Base-by-base conservation (phyloP, 768 basidiomycete species). In the Serendipita sp. region DNA sequence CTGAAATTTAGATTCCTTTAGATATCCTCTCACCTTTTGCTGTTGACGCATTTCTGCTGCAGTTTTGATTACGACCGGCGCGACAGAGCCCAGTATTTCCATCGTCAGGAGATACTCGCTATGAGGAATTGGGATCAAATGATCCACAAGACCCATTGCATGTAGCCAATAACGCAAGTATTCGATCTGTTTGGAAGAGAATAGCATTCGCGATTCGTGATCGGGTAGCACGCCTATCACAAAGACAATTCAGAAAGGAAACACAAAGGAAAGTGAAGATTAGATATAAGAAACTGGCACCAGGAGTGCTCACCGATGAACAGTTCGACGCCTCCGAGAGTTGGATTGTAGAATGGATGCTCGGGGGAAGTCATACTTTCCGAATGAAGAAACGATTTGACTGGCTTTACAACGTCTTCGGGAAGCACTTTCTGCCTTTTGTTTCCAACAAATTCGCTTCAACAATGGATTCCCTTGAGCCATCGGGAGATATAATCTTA, bases 161-260 rank as follows among this genome's bases (percentile, higher is more conserved):
- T 88, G 82, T 63, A 92, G 78, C 85, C 86, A 93, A 73, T 91
- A 91, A 63, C 88, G 79, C 18, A 88, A 73, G 73, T 91, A 93
- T 72, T 93, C 89, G 68, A 91, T 80, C 74, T 93, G 90, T 3
- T 83, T 83, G 15, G 86, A 88, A 30, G 91, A 87, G 71, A 89
- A 89, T 60, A 91, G 75, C 32, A 92, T 78, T n/a, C 90, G 83
- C 3, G 83, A 79, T 73, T 91, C 86, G 67, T 87, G 88, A 58
- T 80, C 85, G 32, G 77, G 75, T 64, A 89, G 79, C 0, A 84
- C 89, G 7, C 84, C 86, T 86, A 58, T 65, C 36, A 47, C 36
- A 58, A 28, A 63, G 58, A 10, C 36, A 36, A 65, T 10, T 41
- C 7, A 62, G 34, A n/a, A 45, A 16, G 23, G 18, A 66, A 54